Conservation (phyloP, 179 eudicot genomes). For the Silene noctiflora region DNA sequence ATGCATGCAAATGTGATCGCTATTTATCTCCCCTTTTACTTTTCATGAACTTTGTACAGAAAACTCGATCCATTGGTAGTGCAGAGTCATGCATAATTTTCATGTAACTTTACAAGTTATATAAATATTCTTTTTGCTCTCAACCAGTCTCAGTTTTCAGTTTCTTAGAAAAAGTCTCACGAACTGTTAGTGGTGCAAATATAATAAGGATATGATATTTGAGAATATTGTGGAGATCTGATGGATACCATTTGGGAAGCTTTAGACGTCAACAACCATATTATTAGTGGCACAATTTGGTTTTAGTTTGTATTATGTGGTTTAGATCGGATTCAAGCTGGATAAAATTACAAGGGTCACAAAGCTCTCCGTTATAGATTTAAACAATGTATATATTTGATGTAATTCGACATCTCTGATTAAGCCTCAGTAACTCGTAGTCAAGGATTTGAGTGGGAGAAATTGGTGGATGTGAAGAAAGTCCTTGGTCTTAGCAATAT, state of each 20-base stretch:
- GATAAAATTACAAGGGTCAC: too few species aligned
- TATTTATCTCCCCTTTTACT: not conserved
- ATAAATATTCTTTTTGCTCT: slow-evolving; percentile 1
- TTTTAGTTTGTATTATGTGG: not conserved
- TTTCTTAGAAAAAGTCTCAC: not conserved
- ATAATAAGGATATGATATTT: not conserved
- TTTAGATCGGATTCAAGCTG: too few species aligned
- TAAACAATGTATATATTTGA: too few species aligned
- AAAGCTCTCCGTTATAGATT: too few species aligned
- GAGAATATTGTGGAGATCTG: not conserved
- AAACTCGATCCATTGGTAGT: not conserved
- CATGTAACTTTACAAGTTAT: not conserved
- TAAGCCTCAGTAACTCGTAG: too few species aligned
- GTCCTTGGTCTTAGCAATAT: not conserved
- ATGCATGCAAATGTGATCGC: too few species aligned
- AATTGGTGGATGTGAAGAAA: not conserved
- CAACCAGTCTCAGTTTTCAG: not conserved
- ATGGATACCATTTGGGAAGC: not conserved
- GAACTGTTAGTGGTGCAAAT: not conserved
- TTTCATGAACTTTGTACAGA: not conserved
- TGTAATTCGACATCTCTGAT: too few species aligned
- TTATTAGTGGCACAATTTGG: not conserved
- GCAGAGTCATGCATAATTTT: not conserved
- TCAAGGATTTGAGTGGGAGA: not conserved
- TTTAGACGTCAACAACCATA: not conserved